Evolutionary conservation across 169 alveolate genomes (phyloP).

Genomic region (Plasmodium ovale): DNA sequence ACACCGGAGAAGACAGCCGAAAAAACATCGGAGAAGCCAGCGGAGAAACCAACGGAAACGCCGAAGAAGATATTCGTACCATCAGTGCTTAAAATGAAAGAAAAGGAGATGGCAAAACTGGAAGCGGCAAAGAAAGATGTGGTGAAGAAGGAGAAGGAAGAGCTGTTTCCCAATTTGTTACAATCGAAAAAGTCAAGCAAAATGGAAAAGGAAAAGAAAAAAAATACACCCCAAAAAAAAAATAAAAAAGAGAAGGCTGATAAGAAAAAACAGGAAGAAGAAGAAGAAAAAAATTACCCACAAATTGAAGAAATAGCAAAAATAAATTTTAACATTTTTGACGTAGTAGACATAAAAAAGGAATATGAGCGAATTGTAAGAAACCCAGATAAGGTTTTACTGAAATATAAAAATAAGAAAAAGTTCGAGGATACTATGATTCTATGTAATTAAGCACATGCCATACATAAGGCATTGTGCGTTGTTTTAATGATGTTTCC

Average conservation of each 20-base stretch:
- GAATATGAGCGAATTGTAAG: conserved; percentile 64
- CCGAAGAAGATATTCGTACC: conserved; percentile 45
- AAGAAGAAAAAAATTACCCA: conserved; percentile 45
- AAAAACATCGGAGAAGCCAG: neutral
- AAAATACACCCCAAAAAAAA: conserved; percentile 44
- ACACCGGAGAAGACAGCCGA: neutral
- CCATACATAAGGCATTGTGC: neutral
- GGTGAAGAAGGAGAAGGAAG: conserved; percentile 27
- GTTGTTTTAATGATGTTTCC: neutral
- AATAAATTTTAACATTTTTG: conserved; percentile 69
- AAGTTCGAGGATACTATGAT: conserved; percentile 43
- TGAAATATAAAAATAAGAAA: conserved; percentile 54
- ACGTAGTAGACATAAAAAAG: conserved; percentile 42
- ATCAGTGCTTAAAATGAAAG: conserved; percentile 23
- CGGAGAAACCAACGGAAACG: no score
- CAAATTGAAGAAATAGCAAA: conserved; percentile 52
- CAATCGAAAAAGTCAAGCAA: conserved; percentile 53
- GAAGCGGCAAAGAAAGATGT: neutral
- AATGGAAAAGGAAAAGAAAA: conserved; percentile 63
- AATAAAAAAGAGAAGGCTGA: conserved; percentile 51
- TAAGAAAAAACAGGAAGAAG: conserved; percentile 29
- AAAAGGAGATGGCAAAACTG: no score
- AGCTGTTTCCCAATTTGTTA: conserved; percentile 52
- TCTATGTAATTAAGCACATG: conserved; percentile 34
- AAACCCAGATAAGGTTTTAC: conserved; percentile 51